phyloP scores from a whole-genome alignment of 2,329 filamentous ascomycete species.

The Blastomyces emzantsi region DNA sequence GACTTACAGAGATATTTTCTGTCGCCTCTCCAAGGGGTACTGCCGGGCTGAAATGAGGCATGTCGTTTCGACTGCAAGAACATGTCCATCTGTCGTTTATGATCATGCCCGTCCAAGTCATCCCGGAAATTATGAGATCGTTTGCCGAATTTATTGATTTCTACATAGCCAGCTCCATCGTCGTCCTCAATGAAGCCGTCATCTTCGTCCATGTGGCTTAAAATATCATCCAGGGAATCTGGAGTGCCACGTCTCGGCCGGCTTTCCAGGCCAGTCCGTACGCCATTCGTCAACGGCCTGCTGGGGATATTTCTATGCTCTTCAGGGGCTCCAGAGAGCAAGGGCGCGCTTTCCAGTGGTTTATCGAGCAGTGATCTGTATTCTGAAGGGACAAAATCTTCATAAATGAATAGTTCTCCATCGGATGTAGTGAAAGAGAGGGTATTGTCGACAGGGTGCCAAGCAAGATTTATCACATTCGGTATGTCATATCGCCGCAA shows the following conservation, averaged over 20 bases:
- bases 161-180: slow-evolving; percentile 81
- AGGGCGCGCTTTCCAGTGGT: slow-evolving; percentile 64
- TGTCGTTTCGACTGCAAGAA: slow-evolving; percentile 60
- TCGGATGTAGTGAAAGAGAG: slow-evolving; percentile 87
- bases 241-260: slow-evolving; percentile 53
- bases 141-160: slow-evolving; percentile 57
- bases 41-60: slow-evolving; percentile 81
- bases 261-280: slow-evolving; percentile 44
- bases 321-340: slow-evolving; percentile 69
- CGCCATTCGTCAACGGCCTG: slow-evolving; percentile 47
- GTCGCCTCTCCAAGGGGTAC: slow-evolving; percentile 92
- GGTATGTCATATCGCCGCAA: slow-evolving; percentile 68
- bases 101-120: slow-evolving; percentile 35
- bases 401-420: slow-evolving; percentile 86
- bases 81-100: slow-evolving; percentile 45
- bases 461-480: slow-evolving; percentile 76
- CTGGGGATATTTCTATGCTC: slow-evolving; percentile 54
- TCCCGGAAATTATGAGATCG: slow-evolving; percentile 46
- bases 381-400: slow-evolving; percentile 45
- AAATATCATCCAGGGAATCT: slow-evolving; percentile 75
- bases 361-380: slow-evolving; percentile 43
- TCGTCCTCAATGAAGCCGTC: slow-evolving; percentile 92
- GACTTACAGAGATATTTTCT: slow-evolving; percentile 71
- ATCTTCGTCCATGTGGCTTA: slow-evolving; percentile 54
- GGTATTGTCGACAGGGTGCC: slow-evolving; percentile 85